Evolutionary conservation across 2,329 filamentous ascomycete species (phyloP).

Genomic region (Lizonia empirigonia): DNA sequence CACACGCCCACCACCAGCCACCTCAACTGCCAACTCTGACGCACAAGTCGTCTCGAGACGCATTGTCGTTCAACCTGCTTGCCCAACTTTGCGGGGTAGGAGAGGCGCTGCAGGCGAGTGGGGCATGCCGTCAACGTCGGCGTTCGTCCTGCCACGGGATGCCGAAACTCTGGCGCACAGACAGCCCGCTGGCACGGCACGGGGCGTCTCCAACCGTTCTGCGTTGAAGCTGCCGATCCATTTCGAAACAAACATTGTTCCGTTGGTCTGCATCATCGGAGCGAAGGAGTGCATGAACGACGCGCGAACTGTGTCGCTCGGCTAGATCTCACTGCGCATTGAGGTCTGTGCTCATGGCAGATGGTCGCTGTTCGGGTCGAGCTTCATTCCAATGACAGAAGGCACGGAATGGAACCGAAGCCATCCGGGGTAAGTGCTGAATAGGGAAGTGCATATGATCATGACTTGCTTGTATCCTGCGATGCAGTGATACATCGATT

Average conservation of each 20-base stretch:
- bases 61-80: slow-evolving; percentile 7
- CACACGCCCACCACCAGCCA: not conserved
- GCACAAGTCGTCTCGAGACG: slow-evolving; percentile 1
- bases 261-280: slow-evolving; percentile 9
- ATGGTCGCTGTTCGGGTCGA: not conserved
- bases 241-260: slow-evolving; percentile 17
- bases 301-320: slow-evolving; percentile 4
- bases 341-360: not conserved
- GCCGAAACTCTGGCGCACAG: slow-evolving; percentile 12
- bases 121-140: slow-evolving; percentile 6
- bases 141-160: slow-evolving; percentile 16
- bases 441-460: slow-evolving; percentile 8
- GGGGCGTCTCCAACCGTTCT: slow-evolving; percentile 6
- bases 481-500: slow-evolving; percentile 12
- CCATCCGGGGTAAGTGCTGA: slow-evolving; percentile 9
- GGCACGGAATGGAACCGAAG: slow-evolving; percentile 9
- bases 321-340: not conserved
- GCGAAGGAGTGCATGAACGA: slow-evolving; percentile 15
- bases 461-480: slow-evolving; percentile 9
- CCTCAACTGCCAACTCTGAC: not conserved
- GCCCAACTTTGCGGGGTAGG: slow-evolving; percentile 8
- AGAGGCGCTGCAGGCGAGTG: slow-evolving; percentile 14
- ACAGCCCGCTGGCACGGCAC: slow-evolving; percentile 2
- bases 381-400: slow-evolving; percentile 13
- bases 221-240: slow-evolving; percentile 8